Evolutionary conservation across 148 eudicot genomes (phyloP), one percentile per base, ranked within the genome.

Genomic region (Tetragonia tetragonoides): DNA sequence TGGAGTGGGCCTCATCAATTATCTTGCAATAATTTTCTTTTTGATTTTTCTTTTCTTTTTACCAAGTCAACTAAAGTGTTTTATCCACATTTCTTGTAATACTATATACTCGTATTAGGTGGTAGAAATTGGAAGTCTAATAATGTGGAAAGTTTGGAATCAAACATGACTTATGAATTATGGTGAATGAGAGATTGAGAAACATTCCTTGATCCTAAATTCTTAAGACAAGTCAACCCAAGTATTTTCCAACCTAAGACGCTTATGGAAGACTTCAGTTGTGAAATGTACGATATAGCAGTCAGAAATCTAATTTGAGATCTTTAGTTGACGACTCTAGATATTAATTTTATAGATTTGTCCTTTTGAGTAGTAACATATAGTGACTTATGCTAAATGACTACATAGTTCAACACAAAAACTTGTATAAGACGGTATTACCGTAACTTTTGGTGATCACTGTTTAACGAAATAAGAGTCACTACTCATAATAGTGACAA

Each of bases 1-100:
- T 81, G 63, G 75, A 34, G 78, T 76, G 83, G 83, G 9, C 80
- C 80, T 81, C 11, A n/a, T 62, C 54, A 81, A 77, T 81, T n/a
- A 81, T 81, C 80, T 81, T 76, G 67, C 72, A 65, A 77, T 81
- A 56, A 63, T 77, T 63, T 81, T 72, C 7, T 74, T 34, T 23
- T n/a, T 34, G 18, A 53, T 71, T 18, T 66, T 11, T 42, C 39
- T 4, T 46, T 59, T 20, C n/a, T 56, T 75, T 68, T 70, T 67
- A 10, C 66, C 24, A 75, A 80, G 83, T 80, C 83, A 80, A 80
- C 79, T 80, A 68, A 75, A 53, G 37, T 53, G 5, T 15, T 66
- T 73, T 73, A 38, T 71, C 64, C 66, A 66, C 65, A 65, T 66
- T 73, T 59, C 77, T 73, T 73, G 61, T 56, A 20, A 49, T 72